Base-by-base conservation (phyloP, 2,329 filamentous ascomycete genomes). In the Microcyclospora tardicrescens region DNA sequence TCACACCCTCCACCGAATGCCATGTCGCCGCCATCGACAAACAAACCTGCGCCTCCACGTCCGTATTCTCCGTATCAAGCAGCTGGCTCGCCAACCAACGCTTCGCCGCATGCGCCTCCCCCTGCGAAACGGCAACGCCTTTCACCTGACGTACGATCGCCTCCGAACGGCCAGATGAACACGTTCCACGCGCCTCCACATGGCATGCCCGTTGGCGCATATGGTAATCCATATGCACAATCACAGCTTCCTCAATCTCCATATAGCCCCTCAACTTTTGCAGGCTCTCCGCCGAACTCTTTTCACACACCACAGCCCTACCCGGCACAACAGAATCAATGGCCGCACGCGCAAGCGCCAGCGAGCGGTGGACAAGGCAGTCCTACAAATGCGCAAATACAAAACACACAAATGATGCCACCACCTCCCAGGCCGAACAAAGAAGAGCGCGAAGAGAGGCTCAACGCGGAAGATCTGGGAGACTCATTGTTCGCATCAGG, bases 401-500 rank as follows among this genome's bases (percentile, higher is more conserved):
- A 35, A 19, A 42, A 29, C 30, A 36, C 36, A 28, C 39, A 43
- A 31, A 48, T 51, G 51, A 79, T 79, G 75, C 73, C 73, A 3
- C 76, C 75, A 33, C 75, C 75, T n/a, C 73, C 73, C 42, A 64
- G 72, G 31, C 75, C 75, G 10, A 63, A 52, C 28, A 61, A 74
- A 61, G 57, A 68, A 39, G 65, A 67, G 35, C 68, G 67, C 41
- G 80, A 81, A 41, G 68, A 69, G 47, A 72, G 76, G 33, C 69
- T 72, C 16, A 64, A 67, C 35, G 61, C 68, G 10, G 84, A 87
- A 51, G 84, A 93, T 52, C 72, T 87, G 34, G 84, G 81, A 47
- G 87, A 95, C 62, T 82, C 86, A 36, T 63, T 94, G 39, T 79
- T 80, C 13, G 84, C 82, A 13, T 89, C 85, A 12, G 86, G 85